A percentile compares a stretch with the other conserved stretches of the same genome.
Evolutionary conservation across 75 land plant species (phyloP).

Genomic region (Pinus tabuliformis): DNA sequence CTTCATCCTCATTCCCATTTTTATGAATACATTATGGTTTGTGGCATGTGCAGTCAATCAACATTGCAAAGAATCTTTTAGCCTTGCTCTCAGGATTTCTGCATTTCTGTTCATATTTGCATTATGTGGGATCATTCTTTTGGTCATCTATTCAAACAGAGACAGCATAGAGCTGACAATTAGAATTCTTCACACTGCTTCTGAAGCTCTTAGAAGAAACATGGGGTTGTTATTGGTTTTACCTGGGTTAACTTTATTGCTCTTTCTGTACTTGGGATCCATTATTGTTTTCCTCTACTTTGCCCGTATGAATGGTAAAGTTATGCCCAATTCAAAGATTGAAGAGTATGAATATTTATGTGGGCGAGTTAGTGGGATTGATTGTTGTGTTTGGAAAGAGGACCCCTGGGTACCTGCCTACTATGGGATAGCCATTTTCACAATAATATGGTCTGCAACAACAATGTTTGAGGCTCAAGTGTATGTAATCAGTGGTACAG

Average conservation of each 20-base stretch:
- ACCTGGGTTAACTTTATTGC: conserved; percentile 23
- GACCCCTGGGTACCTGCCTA: conserved; percentile 43
- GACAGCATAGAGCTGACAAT: conserved; percentile 36
- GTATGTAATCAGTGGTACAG: conserved; percentile 35
- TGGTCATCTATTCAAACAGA: conserved; percentile 38
- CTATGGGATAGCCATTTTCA: conserved; percentile 24
- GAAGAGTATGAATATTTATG: conserved; percentile 14
- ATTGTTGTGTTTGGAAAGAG: conserved; percentile 38
- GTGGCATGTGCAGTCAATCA: conserved; percentile 19
- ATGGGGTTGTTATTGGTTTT: conserved; percentile 27
- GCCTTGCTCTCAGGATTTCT: conserved; percentile 13
- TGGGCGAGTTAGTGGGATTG: conserved; percentile 17
- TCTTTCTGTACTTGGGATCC: conserved; percentile 20
- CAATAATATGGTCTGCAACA: conserved; percentile 29
- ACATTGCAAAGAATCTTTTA: conserved; percentile 25
- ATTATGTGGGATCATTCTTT: conserved; percentile 27
- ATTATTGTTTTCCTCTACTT: conserved; percentile 23
- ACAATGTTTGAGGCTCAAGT: conserved; percentile 34
- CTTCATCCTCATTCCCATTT: conserved; percentile 34
- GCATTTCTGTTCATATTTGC: conserved; percentile 24
- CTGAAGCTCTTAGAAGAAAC: conserved; percentile 41
- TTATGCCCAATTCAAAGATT: conserved; percentile 9
- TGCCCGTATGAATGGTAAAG: conserved; percentile 32
- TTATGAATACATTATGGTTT: conserved; percentile 33
- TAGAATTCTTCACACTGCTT: conserved; percentile 26